Evolutionary conservation across 768 basidiomycete genomes (phyloP), one percentile per base, ranked within the genome.

Genomic region (Russula compacta): DNA sequence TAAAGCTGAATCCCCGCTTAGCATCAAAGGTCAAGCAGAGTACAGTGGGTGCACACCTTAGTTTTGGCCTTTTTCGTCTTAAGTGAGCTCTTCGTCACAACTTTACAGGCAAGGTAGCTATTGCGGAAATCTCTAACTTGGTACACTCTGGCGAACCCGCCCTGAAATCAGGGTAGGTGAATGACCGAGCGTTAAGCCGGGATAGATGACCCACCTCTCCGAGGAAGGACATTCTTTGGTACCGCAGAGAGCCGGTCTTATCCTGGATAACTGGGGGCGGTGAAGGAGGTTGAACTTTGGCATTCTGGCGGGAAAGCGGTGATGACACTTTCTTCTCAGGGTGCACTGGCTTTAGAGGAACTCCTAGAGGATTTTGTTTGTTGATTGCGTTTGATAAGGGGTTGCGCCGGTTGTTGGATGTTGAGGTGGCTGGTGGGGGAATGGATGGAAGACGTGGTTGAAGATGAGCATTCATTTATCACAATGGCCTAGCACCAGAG

Each of bases 1-100:
- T 94, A 99, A 49, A 99, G 83, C 95, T 98, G 58, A 6, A 29
- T 19, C 43, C 14, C 3, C 12, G 29, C 15, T 53, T 47, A 58
- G 42, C 33, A 11, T 57, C 33, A 1, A 21, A 19, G 32, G 36
- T 9, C 1, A 3, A 15, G 7, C 14, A 11, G 19, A 17, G 15
- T 1, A 19, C 4, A 48, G 6, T 32, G 24, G 32, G 24, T n/a
- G 59, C 79, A 55, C 52, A 92, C 95, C 83, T 98, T 98, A 17
- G 93, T 95, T 74, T 95, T 95, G 24, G 92, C 94, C 73, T 98
- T 98, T 76, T 92, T 95, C 17, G 92, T 92, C 76, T 90, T 89
- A 66, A 99, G 80, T 35, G 90, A 92, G 29, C 80, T 78, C 75
- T 95, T 93, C n/a, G 89, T 89, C 65, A 99, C 87, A 48, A 97